These are phyloP conservation scores for Marasmius oreades DNA, from an alignment of 1,284 basidiomycete species.

Conservation along the genomic window DNA sequence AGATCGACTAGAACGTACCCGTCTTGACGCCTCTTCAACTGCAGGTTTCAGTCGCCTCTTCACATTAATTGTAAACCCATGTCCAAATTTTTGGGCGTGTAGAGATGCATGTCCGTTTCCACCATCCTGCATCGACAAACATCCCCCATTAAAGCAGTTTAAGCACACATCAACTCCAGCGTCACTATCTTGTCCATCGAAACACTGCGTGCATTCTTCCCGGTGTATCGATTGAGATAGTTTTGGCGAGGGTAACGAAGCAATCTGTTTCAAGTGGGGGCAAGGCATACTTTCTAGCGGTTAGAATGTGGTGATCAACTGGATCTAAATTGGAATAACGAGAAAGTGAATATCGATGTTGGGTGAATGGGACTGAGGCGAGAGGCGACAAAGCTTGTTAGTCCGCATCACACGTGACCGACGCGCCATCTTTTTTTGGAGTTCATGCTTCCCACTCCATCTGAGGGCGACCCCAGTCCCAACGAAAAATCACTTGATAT, in stretches of 20 bases:
- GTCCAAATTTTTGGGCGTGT: conserved; percentile 71
- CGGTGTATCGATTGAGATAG: conserved; percentile 61
- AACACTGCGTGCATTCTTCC: conserved; percentile 95
- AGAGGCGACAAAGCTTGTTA: background rate
- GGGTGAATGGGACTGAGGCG: background rate
- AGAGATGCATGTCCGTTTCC: conserved; percentile 54
- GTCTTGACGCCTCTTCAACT: conserved; percentile 46
- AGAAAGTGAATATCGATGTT: background rate
- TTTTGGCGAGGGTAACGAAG: conserved; percentile 34
- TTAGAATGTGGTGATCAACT: background rate
- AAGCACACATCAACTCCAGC: conserved; percentile 88
- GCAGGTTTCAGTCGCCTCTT: conserved; percentile 68
- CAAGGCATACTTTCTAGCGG: conserved; percentile 18
- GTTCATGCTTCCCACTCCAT: too few species aligned
- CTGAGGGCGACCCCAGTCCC: too few species aligned
- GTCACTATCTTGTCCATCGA: conserved; percentile 80
- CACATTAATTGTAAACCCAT: conserved; percentile 80
- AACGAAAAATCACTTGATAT: too few species aligned
- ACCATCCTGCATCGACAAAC: conserved; percentile 52
- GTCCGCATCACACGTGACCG: background rate
- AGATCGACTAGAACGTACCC: conserved; percentile 26
- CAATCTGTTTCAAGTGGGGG: conserved; percentile 34
- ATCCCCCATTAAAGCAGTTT: conserved; percentile 91
- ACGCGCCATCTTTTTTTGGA: too few species aligned
- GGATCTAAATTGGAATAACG: background rate